Conservation (phyloP, 2,329 filamentous ascomycete species). For the Lizonia empirigonia region DNA sequence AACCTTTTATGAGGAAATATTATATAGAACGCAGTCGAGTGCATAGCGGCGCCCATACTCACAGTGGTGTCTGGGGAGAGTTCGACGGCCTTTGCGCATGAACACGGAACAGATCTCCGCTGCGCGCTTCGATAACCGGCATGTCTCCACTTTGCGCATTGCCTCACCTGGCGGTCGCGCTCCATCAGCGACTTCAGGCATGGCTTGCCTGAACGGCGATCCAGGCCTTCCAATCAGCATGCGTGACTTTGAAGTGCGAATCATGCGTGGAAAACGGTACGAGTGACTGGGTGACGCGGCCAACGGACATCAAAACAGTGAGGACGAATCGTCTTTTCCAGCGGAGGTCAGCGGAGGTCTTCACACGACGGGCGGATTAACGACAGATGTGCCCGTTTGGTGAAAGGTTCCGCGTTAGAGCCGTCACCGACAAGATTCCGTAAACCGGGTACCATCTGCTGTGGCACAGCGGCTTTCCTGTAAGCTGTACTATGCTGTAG, state of each 20-base stretch:
- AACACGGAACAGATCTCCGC: conserved; percentile 1
- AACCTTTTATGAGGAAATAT: no score
- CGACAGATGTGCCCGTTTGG: background rate
- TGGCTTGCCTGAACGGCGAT: conserved; percentile 1
- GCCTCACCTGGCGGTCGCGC: background rate
- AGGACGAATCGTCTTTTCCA: background rate
- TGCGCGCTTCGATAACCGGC: conserved; percentile 1
- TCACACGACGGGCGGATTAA: background rate
- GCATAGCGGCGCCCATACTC: no score
- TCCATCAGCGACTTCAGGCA: background rate
- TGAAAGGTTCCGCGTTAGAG: background rate
- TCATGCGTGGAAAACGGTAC: background rate
- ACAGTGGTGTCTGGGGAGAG: background rate
- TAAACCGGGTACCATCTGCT: background rate
- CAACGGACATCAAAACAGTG: background rate
- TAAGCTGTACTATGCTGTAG: conserved; percentile 9
- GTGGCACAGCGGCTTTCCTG: conserved; percentile 6
- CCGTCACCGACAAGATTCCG: conserved; percentile 10
- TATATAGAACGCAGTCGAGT: no score
- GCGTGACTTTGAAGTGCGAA: background rate
- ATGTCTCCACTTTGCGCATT: background rate
- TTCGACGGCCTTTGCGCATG: background rate
- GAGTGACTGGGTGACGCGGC: conserved; percentile 2
- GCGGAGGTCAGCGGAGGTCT: background rate
- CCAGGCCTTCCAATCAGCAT: conserved; percentile 6